These are phyloP conservation scores for Wickerhamomyces silvicola DNA, from an alignment of 805 yeast genomes.

Conservation along the genomic window DNA sequence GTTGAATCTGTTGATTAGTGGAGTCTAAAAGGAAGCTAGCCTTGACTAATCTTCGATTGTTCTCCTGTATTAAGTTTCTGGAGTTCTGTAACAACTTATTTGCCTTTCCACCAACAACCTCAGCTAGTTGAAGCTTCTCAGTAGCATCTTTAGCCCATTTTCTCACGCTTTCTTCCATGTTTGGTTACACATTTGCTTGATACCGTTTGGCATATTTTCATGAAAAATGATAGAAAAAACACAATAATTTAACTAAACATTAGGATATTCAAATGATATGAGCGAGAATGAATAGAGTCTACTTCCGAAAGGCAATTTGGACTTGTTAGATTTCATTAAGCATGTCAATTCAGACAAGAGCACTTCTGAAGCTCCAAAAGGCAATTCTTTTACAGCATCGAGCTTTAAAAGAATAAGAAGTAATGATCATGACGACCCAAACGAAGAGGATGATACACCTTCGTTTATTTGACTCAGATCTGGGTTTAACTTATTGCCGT, in stretches of 20 bases:
- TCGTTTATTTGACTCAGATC: too few relatives aligned
- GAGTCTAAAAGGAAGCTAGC: slow-evolving; percentile 40
- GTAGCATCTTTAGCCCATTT: slow-evolving; percentile 43
- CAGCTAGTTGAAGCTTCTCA: slow-evolving; percentile 41
- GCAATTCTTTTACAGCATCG: slow-evolving; percentile 2
- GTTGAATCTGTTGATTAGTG: slow-evolving; percentile 38
- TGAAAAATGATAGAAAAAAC: background rate
- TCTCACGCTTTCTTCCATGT: slow-evolving; percentile 7
- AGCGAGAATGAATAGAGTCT: background rate
- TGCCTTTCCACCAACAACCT: slow-evolving; percentile 45
- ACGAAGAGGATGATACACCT: slow-evolving; percentile 22
- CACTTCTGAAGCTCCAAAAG: background rate
- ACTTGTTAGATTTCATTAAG: slow-evolving; percentile 9
- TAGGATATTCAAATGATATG: too few relatives aligned
- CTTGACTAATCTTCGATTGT: slow-evolving; percentile 37
- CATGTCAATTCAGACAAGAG: slow-evolving; percentile 4
- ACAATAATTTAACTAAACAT: too few relatives aligned
- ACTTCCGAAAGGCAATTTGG: slow-evolving; percentile 1
- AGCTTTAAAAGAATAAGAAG: background rate
- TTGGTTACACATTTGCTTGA: too few relatives aligned
- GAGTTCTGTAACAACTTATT: slow-evolving; percentile 33
- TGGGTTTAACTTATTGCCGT: too few relatives aligned
- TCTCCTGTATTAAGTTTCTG: slow-evolving; percentile 29
- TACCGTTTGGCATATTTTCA: too few relatives aligned
- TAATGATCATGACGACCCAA: background rate